These are phyloP conservation scores for Eucalyptus shirleyi DNA, from an alignment of 345 rosid genomes.

Conservation along the genomic window DNA sequence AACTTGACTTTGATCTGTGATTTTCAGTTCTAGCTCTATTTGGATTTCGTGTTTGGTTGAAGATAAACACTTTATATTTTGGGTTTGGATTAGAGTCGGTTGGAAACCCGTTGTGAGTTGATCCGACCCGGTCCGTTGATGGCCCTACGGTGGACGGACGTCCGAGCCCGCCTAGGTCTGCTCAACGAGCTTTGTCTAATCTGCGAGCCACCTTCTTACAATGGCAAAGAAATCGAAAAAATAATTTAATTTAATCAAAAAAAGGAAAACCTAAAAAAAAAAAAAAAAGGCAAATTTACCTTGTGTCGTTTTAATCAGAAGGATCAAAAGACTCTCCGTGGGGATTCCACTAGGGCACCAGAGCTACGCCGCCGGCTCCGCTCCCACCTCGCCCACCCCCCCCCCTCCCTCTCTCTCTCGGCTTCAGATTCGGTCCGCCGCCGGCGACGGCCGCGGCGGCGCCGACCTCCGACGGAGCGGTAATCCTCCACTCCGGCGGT, in stretches of 20 bases:
- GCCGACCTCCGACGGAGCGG: background rate
- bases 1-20: rapidly evolving
- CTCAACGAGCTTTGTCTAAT: background rate
- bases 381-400: background rate
- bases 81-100: rapidly evolving
- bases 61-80: no score
- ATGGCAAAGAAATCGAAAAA: background rate
- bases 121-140: rapidly evolving
- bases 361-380: background rate
- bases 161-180: background rate
- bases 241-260: background rate
- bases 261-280: no score
- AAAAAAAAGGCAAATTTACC: background rate
- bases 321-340: background rate
- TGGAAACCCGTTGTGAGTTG: rapidly evolving
- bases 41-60: rapidly evolving
- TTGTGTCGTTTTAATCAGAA: background rate
- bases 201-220: background rate
- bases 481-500: background rate
- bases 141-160: background rate
- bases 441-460: background rate
- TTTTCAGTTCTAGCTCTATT: rapidly evolving
- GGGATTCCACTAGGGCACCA: background rate
- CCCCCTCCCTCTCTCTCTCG: background rate
- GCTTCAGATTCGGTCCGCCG: background rate